Percentiles rank a stretch among this genome's conserved stretches.
These are phyloP conservation scores for Escallonia herrerae DNA, from an alignment of 129 eudicot genomes.

Conservation along the genomic window DNA sequence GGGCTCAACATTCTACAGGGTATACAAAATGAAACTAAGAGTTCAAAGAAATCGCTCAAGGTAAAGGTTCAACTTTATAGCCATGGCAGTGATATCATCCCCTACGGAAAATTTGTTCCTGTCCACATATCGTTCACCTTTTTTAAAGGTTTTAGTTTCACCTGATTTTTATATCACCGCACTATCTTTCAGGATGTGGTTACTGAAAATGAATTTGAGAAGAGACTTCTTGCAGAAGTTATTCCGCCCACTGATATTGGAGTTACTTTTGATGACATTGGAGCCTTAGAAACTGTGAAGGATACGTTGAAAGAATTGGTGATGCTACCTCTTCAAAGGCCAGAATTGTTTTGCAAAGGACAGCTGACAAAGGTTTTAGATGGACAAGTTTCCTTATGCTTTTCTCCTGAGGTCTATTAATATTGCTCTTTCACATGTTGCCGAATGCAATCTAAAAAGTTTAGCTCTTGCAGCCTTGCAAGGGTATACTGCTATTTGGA, in stretches of 20 bases:
- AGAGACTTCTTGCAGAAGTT: constrained; percentile 74
- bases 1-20: constrained; percentile 76
- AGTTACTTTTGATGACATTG: constrained; percentile 89
- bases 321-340: constrained; percentile 89
- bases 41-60: constrained; percentile 76
- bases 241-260: constrained; percentile 88
- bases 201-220: constrained; percentile 87
- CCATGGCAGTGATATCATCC: no score
- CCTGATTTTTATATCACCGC: neutral
- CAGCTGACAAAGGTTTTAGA: constrained; percentile 68
- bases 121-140: neutral
- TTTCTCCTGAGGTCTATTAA: neutral
- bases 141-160: neutral
- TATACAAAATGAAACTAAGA: constrained; percentile 69
- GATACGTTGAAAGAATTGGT: constrained; percentile 85
- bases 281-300: constrained; percentile 83
- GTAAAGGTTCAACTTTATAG: constrained; percentile 18
- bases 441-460: constrained; percentile 6
- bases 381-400: neutral
- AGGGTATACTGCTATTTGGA: constrained; percentile 88
- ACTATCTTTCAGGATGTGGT: constrained; percentile 57
- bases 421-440: neutral
- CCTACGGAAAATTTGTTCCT: no score
- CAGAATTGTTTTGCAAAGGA: constrained; percentile 82
- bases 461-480: constrained; percentile 57